phyloP scores from a whole-genome alignment of 441 rosid species.

The Brassica hybrid region DNA sequence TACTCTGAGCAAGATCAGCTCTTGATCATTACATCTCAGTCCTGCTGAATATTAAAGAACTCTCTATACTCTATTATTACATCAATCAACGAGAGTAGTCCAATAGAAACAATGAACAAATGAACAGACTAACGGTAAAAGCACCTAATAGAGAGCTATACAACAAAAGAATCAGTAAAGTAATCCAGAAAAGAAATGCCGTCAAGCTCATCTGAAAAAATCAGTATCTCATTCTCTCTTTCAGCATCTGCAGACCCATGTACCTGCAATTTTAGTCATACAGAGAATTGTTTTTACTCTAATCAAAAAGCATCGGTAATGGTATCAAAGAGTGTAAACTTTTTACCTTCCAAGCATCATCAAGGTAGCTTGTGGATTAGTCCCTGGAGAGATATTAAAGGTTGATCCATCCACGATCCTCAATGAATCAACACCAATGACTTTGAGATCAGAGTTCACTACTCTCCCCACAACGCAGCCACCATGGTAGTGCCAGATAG shows the following conservation, averaged over 20 bases:
- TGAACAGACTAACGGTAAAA: constrained; percentile 12
- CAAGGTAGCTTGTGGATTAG: constrained; percentile 93
- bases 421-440: constrained; percentile 58
- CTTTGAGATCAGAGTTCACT: constrained; percentile 59
- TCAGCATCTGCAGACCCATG: constrained; percentile 62
- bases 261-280: constrained; percentile 50
- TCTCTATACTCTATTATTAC: constrained; percentile 1
- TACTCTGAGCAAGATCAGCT: constrained; percentile 11
- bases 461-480: constrained; percentile 86
- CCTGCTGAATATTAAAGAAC: constrained; percentile 12
- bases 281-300: background rate
- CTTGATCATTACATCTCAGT: constrained; percentile 18
- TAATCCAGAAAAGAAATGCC: constrained; percentile 12
- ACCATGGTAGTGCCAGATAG: constrained; percentile 97
- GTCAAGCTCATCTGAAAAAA: constrained; percentile 27
- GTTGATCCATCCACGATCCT: constrained; percentile 87
- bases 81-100: constrained; percentile 3
- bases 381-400: constrained; percentile 73
- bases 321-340: background rate
- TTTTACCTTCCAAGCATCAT: constrained; percentile 93
- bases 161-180: constrained; percentile 22
- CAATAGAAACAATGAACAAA: constrained; percentile 17
- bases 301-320: background rate
- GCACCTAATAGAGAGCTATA: constrained; percentile 12
- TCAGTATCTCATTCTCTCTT: constrained; percentile 46